Percentiles rank a stretch among this genome's conserved stretches.
Conservation (phyloP, 495 filamentous ascomycete genomes). For the Penicillium silybi region DNA sequence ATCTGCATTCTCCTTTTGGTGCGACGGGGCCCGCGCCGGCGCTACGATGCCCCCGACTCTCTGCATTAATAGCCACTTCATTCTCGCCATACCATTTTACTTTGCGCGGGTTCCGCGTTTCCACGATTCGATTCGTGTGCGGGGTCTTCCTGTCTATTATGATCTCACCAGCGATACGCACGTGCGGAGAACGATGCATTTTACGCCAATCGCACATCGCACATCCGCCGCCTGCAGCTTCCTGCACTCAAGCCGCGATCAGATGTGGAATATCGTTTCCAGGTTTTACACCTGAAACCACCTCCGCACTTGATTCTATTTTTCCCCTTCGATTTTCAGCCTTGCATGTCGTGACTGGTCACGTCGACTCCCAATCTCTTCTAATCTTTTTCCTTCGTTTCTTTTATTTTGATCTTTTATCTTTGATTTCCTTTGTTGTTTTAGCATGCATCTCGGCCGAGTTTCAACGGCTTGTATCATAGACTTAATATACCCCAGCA, state of each 20-base stretch:
- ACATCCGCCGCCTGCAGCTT: background rate
- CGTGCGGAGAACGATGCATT: slow-evolving; percentile 20
- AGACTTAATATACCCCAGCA: slow-evolving; percentile 47
- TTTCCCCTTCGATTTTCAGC: slow-evolving; percentile 8
- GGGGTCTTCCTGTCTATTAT: slow-evolving; percentile 13
- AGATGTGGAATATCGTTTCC: background rate
- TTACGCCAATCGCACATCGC: background rate
- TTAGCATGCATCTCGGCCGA: slow-evolving; percentile 22
- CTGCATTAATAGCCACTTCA: slow-evolving; percentile 7
- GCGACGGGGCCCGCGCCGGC: slow-evolving; percentile 13
- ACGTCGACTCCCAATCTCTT: slow-evolving; percentile 13
- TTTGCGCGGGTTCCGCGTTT: slow-evolving; percentile 5
- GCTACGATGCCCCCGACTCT: slow-evolving; percentile 6
- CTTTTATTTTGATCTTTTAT: slow-evolving; percentile 12
- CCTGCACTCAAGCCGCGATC: background rate
- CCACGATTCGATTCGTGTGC: slow-evolving; percentile 3
- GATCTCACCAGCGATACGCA: slow-evolving; percentile 16
- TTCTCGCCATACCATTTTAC: slow-evolving; percentile 2
- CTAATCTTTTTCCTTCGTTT: slow-evolving; percentile 15
- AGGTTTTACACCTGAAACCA: background rate
- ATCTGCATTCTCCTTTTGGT: background rate
- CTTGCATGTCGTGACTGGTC: slow-evolving; percentile 14
- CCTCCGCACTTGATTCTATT: background rate
- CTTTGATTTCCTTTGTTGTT: slow-evolving; percentile 11
- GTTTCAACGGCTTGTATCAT: slow-evolving; percentile 43